phyloP scores from a whole-genome alignment of 2,329 filamentous ascomycete genomes.

The Coleophoma eucalyptorum region DNA sequence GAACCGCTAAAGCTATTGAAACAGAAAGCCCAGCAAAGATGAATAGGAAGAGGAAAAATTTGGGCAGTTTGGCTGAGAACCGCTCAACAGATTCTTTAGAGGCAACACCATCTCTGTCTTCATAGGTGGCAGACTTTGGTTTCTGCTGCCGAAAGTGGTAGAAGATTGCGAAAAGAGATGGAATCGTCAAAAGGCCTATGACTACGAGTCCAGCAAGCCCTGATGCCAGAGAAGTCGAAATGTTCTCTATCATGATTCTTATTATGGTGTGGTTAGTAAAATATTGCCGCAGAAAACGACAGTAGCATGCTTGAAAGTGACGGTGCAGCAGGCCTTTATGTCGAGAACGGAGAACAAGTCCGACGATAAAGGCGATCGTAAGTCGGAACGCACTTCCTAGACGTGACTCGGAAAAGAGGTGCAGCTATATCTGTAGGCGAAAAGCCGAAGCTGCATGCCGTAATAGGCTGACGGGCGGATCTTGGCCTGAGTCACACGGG shows the following conservation, averaged over 20 bases:
- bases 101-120: slow-evolving; percentile 67
- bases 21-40: slow-evolving; percentile 48
- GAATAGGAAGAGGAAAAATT: slow-evolving; percentile 49
- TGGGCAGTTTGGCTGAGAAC: slow-evolving; percentile 59
- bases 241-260: slow-evolving; percentile 60
- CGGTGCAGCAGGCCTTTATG: too few relatives aligned
- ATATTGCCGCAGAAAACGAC: too few relatives aligned
- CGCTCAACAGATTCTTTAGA: slow-evolving; percentile 57
- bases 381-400: background rate
- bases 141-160: slow-evolving; percentile 28
- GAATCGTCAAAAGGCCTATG: slow-evolving; percentile 32
- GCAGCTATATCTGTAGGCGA: too few relatives aligned
- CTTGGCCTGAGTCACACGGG: too few relatives aligned
- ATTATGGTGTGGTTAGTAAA: background rate
- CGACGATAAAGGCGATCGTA: background rate
- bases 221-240: slow-evolving; percentile 17
- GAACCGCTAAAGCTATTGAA: slow-evolving; percentile 52
- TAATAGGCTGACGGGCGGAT: too few relatives aligned
- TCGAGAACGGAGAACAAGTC: too few relatives aligned
- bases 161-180: slow-evolving; percentile 30
- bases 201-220: slow-evolving; percentile 27
- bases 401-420: too few relatives aligned
- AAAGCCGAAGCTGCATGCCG: too few relatives aligned
- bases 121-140: slow-evolving; percentile 45
- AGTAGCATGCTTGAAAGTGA: too few relatives aligned